Conservation (phyloP, 1,284 basidiomycete species). For the Cutaneotrichosporon sp. region DNA sequence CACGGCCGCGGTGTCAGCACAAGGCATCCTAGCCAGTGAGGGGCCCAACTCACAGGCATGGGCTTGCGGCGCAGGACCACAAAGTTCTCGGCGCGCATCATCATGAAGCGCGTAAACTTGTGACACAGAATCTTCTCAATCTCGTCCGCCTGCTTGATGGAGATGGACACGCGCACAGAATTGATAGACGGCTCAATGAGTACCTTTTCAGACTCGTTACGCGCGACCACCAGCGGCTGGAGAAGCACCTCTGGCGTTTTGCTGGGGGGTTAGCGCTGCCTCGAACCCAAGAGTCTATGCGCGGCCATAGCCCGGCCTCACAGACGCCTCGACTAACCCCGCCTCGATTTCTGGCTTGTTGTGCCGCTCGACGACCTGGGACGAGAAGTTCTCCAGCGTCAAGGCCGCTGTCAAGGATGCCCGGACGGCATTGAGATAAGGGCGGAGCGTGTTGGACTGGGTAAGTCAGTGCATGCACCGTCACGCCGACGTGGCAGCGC, state of each 20-base stretch:
- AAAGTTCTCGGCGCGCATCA: conserved; percentile 96
- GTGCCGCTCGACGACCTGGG: conserved; percentile 93
- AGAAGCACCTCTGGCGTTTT: conserved; percentile 90
- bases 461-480: background rate
- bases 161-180: conserved; percentile 91
- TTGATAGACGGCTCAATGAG: conserved; percentile 96
- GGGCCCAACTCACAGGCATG: conserved; percentile 60
- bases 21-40: background rate
- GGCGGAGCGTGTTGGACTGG: conserved; percentile 67
- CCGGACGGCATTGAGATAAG: conserved; percentile 92
- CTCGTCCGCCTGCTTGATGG: conserved; percentile 99
- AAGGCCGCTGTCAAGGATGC: conserved; percentile 95
- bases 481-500: background rate
- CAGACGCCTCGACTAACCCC: conserved; percentile 54
- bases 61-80: conserved; percentile 92
- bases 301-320: background rate
- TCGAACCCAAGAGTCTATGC: background rate
- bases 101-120: conserved; percentile 99
- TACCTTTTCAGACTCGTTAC: conserved; percentile 95
- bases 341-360: conserved; percentile 94
- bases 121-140: conserved; percentile 96
- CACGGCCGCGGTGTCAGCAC: too few species aligned
- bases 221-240: conserved; percentile 84
- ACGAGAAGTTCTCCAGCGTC: conserved; percentile 94
- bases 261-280: conserved; percentile 48